These are phyloP conservation scores for Aureobasidium sp. DNA, from an alignment of 2,329 filamentous ascomycete species.

Conservation along the genomic window DNA sequence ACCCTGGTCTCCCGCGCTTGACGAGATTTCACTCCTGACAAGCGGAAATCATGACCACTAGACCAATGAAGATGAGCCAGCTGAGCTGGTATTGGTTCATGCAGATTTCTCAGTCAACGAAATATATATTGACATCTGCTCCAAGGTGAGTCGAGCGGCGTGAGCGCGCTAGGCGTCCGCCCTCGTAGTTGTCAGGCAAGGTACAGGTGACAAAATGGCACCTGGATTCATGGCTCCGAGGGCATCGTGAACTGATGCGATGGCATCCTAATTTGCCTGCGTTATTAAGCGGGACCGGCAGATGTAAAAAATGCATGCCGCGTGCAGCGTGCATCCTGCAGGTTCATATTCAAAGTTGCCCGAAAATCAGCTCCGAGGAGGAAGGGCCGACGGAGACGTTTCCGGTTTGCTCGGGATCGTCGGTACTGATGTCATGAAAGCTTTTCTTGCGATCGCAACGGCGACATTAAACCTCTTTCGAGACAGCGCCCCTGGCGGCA, in stretches of 20 bases:
- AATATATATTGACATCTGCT: too few relatives aligned
- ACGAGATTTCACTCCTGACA: slow-evolving; percentile 2
- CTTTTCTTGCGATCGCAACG: neutral
- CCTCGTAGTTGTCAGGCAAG: too few relatives aligned
- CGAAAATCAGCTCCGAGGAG: neutral
- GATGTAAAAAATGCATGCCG: too few relatives aligned
- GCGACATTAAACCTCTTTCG: neutral
- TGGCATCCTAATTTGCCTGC: too few relatives aligned
- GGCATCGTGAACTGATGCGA: too few relatives aligned
- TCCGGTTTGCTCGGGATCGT: neutral
- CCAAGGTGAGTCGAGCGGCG: too few relatives aligned
- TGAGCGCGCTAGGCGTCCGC: too few relatives aligned
- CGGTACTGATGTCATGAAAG: slow-evolving; percentile 1
- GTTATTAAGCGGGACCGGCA: too few relatives aligned
- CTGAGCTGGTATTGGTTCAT: slow-evolving; percentile 3
- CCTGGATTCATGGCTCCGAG: too few relatives aligned
- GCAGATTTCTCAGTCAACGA: too few relatives aligned
- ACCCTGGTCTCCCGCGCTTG: slow-evolving; percentile 8
- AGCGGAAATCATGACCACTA: slow-evolving; percentile 11
- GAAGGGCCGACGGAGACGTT: neutral
- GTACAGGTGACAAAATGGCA: too few relatives aligned
- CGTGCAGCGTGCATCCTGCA: too few relatives aligned
- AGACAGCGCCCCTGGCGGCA: neutral
- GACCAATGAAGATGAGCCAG: slow-evolving; percentile 9
- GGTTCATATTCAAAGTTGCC: neutral